Conservation (phyloP, 1,284 basidiomycete genomes). For the Singerocomus rubriflavus region DNA sequence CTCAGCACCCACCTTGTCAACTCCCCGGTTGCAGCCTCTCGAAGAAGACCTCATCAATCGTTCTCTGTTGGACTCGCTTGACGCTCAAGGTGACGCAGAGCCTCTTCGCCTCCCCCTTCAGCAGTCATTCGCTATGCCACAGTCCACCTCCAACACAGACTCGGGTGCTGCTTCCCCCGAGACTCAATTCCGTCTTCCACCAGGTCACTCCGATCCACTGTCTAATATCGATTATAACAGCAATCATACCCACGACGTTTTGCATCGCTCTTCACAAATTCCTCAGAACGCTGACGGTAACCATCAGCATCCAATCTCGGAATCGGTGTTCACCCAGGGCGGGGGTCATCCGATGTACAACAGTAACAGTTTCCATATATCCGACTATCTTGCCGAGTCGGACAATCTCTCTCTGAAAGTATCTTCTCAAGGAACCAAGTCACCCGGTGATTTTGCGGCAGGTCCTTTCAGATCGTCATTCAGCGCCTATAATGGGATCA, state of each 20-base stretch:
- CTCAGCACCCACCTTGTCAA: constrained; percentile 53
- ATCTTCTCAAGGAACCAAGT: constrained; percentile 39
- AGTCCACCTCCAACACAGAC: constrained; percentile 47
- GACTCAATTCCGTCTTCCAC: constrained; percentile 48
- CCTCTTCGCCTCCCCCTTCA: constrained; percentile 41
- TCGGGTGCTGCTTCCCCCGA: constrained; percentile 51
- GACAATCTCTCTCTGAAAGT: constrained; percentile 39
- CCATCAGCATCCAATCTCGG: constrained; percentile 34
- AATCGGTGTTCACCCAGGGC: constrained; percentile 28
- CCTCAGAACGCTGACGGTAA: constrained; percentile 34
- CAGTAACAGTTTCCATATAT: constrained; percentile 38
- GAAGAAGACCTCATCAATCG: constrained; percentile 84
- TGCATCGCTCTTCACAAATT: constrained; percentile 35
- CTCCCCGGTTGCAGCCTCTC: constrained; percentile 43
- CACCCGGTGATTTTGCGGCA: constrained; percentile 38
- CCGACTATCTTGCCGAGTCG: constrained; percentile 40
- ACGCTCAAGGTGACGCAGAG: constrained; percentile 77
- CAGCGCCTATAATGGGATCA: constrained; percentile 35
- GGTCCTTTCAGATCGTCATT: constrained; percentile 35
- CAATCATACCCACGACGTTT: constrained; percentile 35
- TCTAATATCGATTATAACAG: constrained; percentile 33
- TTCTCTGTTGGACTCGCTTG: constrained; percentile 73
- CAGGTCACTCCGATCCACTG: constrained; percentile 51
- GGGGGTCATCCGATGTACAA: constrained; percentile 45
- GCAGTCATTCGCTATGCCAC: constrained; percentile 29